Base-by-base conservation (phyloP, 768 basidiomycete genomes). In the Psilocybe sp. region DNA sequence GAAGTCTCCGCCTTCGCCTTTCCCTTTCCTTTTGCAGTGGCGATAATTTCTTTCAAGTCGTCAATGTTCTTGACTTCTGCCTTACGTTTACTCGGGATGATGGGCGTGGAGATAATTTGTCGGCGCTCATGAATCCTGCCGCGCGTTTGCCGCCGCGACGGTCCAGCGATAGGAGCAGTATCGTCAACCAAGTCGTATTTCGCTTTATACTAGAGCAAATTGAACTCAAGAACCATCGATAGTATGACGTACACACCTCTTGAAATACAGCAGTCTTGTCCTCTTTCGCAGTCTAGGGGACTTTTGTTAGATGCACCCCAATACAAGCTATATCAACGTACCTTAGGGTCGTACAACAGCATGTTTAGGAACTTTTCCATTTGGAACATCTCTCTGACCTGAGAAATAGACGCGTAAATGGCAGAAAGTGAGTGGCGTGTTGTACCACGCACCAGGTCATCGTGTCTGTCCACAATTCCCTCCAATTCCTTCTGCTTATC, bases 351-450 rank as follows among this genome's bases (percentile, higher is more conserved):
- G 64, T 84, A 98, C 15, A 74, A 76, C 33, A 93, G 68, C 72
- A 96, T 75, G 19, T 79, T 83, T 2, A 82, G 79, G 62, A 88
- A 95, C 50, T 85, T 75, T 55, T 94, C 87, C 68, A 96, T 76
- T 62, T 98, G 94, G 66, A 95, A 98, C 51, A 81, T 74, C 67
- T 98, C 92, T 52, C 94, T 81, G 42, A 96, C 76, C 87, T 92
- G 39, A 1, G 47, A 4, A 28, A 33, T 16, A 38, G 32, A 53
- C 37, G 16, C 38, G 44, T 41, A 19, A 44, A 23, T 54, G 7
- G 35, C 12, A 28, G 28, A 44, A 45, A 49, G 40, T 14, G 16
- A 48, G 32, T 46, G 39, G 39, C 50, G 39, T 37, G 49, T 46
- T 15, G 23, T 10, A 19, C 35, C 46, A 78, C 89, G 60, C 64